phyloP scores from a whole-genome alignment of 495 filamentous ascomycete species.

The Podospora pseudocomata region DNA sequence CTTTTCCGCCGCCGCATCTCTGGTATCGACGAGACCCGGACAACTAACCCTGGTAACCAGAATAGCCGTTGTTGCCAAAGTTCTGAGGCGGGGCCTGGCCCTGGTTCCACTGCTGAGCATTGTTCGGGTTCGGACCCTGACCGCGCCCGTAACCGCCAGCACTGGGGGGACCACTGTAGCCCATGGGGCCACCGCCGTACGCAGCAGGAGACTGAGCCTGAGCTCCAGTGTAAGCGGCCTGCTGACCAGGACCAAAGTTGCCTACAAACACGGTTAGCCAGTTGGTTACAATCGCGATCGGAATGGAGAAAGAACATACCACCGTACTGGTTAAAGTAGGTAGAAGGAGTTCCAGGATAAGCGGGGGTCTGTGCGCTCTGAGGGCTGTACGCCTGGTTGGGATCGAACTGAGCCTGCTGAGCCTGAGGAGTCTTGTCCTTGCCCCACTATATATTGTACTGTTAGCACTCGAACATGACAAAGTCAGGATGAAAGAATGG shows the following conservation, averaged over 20 bases:
- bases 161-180: slow-evolving; percentile 60
- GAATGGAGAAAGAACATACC: slow-evolving; percentile 47
- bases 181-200: slow-evolving; percentile 61
- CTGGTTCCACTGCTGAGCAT: slow-evolving; percentile 63
- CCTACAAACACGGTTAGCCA: slow-evolving; percentile 28
- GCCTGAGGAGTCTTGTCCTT: slow-evolving; percentile 89
- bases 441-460: slow-evolving; percentile 68
- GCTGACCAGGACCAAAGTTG: slow-evolving; percentile 52
- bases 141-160: slow-evolving; percentile 81
- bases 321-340: slow-evolving; percentile 93
- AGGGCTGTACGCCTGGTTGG: slow-evolving; percentile 72
- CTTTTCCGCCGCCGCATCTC: not conserved
- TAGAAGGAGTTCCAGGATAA: slow-evolving; percentile 68
- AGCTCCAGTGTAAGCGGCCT: slow-evolving; percentile 49
- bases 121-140: slow-evolving; percentile 66
- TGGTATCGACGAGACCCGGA: not conserved
- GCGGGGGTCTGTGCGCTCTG: slow-evolving; percentile 52
- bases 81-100: slow-evolving; percentile 47
- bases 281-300: not conserved
- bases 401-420: slow-evolving; percentile 71
- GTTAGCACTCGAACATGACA: slow-evolving; percentile 27
- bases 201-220: slow-evolving; percentile 56
- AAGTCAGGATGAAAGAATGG: slow-evolving; percentile 3
- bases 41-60: slow-evolving; percentile 55
- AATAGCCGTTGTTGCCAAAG: slow-evolving; percentile 55